Evolutionary conservation across 331 rosid species (phyloP).

Genomic region (Arachis monticola): DNA sequence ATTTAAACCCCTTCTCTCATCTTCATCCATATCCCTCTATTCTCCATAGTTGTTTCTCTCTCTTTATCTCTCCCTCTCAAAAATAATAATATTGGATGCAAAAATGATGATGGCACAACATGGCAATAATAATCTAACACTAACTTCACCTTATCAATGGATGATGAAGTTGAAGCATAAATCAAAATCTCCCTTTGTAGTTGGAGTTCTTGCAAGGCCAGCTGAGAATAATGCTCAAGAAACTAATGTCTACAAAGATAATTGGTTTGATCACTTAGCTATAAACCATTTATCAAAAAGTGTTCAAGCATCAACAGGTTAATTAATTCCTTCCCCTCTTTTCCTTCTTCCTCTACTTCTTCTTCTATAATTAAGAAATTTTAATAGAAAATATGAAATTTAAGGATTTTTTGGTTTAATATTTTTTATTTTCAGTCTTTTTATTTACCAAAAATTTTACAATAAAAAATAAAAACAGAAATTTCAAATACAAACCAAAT

Average conservation of each 20-base stretch:
- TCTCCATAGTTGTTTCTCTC: not conserved
- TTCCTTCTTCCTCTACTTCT: not conserved
- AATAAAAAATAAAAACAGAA: no score
- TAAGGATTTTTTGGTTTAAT: no score
- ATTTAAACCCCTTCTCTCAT: not conserved
- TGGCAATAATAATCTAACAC: slow-evolving; percentile 35
- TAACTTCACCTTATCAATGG: slow-evolving; percentile 27
- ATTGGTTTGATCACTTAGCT: slow-evolving; percentile 78
- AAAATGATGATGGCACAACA: slow-evolving; percentile 43
- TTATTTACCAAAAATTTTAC: no score
- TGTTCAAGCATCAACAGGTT: slow-evolving; percentile 83
- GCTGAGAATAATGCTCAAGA: slow-evolving; percentile 34
- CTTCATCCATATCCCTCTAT: not conserved
- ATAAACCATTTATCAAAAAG: slow-evolving; percentile 67
- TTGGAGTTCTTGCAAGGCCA: slow-evolving; percentile 61
- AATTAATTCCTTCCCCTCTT: not conserved
- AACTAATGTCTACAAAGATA: slow-evolving; percentile 55
- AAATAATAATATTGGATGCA: slow-evolving; percentile 52
- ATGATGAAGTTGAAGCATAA: slow-evolving; percentile 26
- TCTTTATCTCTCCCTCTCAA: not conserved
- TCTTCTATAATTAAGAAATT: no score
- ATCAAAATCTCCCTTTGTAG: slow-evolving; percentile 37
- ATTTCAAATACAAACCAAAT: no score
- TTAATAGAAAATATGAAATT: no score
- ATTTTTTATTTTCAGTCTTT: no score